phyloP scores from a whole-genome alignment of 768 basidiomycete genomes.

The Trametes meyenii region DNA sequence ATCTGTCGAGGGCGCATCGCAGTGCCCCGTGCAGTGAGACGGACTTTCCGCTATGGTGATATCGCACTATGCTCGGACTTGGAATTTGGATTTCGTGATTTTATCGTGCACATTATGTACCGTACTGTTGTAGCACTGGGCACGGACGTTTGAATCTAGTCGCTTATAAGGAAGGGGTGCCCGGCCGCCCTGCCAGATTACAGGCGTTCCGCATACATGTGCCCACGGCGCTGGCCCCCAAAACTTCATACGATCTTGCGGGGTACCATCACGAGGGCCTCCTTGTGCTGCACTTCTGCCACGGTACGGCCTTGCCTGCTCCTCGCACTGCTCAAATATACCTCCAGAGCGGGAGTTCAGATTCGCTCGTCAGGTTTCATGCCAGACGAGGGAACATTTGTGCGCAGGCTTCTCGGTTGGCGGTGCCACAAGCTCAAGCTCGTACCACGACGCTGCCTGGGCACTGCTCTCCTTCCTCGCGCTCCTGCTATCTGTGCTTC shows the following conservation, averaged over 20 bases:
- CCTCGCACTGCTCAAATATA: neutral
- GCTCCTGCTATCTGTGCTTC: neutral
- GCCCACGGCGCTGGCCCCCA: constrained; percentile 7
- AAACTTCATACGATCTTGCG: constrained; percentile 4
- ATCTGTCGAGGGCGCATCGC: constrained; percentile 2
- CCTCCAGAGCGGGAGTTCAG: constrained; percentile 2
- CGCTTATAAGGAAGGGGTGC: neutral
- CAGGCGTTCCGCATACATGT: constrained; percentile 1
- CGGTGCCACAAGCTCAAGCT: constrained; percentile 18
- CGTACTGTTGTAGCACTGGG: neutral
- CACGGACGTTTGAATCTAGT: neutral
- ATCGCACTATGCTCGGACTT: neutral
- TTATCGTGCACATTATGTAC: neutral
- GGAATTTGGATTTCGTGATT: neutral
- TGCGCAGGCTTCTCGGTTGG: neutral
- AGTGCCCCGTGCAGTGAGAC: constrained; percentile 26
- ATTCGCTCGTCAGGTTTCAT: constrained; percentile 1
- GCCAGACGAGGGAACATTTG: constrained; percentile 4
- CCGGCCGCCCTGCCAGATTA: neutral
- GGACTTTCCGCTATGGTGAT: neutral
- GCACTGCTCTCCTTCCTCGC: neutral
- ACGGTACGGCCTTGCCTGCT: neutral
- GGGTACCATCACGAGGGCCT: constrained; percentile 15
- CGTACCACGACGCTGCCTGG: constrained; percentile 11
- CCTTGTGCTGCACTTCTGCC: neutral